Conservation (phyloP, 2,329 filamentous ascomycete species). For the Cladophialophora immunda region DNA sequence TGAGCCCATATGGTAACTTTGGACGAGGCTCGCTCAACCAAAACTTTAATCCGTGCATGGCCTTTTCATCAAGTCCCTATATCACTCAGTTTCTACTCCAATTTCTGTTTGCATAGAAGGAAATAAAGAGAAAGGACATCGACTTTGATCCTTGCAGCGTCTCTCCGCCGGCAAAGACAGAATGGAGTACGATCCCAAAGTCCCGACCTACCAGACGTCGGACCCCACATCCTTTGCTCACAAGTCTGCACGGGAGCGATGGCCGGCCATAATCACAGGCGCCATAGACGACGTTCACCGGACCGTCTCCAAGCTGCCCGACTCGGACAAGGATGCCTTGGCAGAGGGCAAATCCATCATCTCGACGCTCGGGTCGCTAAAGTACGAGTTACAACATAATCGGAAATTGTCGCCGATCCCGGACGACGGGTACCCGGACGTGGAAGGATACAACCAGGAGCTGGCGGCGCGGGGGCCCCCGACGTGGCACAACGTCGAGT, state of each 20-base stretch:
- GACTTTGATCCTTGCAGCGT: background rate
- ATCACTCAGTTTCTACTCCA: background rate
- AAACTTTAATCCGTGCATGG: background rate
- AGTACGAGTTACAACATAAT: slow-evolving; percentile 95
- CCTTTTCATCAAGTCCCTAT: background rate
- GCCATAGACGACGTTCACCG: slow-evolving; percentile 95
- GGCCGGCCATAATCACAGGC: slow-evolving; percentile 93
- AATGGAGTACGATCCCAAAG: slow-evolving; percentile 81
- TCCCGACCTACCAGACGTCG: slow-evolving; percentile 70
- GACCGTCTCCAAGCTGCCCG: slow-evolving; percentile 57
- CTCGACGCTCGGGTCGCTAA: slow-evolving; percentile 79
- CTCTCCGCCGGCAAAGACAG: background rate
- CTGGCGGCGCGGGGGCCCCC: slow-evolving; percentile 67
- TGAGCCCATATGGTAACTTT: slow-evolving; percentile 17
- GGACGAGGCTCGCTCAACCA: slow-evolving; percentile 28
- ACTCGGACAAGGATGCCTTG: slow-evolving; percentile 65
- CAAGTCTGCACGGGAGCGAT: slow-evolving; percentile 83
- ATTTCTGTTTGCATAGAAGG: background rate
- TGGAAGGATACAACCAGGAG: slow-evolving; percentile 85
- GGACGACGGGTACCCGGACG: slow-evolving; percentile 75
- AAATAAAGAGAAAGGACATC: background rate
- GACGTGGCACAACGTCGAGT: slow-evolving; percentile 81
- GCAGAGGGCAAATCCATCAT: slow-evolving; percentile 88
- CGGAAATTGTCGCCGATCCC: slow-evolving; percentile 70
- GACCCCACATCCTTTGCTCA: slow-evolving; percentile 89